Percentiles rank a stretch among this genome's conserved stretches.
Conservation (phyloP, 2,329 filamentous ascomycete genomes). For the Cladorrhinum sp. region DNA sequence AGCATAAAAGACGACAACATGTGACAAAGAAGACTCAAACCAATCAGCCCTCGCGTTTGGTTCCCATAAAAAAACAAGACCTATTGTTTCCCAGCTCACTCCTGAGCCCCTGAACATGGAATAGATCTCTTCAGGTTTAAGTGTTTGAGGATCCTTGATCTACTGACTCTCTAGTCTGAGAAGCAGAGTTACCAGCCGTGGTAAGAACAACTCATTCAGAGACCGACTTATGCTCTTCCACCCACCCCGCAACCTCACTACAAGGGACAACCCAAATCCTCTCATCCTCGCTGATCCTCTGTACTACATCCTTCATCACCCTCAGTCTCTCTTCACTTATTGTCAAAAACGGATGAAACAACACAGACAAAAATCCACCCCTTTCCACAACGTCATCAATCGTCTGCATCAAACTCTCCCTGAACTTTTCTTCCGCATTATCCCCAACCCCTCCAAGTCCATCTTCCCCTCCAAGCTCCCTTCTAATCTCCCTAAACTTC, state of each 20-base stretch:
- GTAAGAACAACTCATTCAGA: conserved; percentile 10
- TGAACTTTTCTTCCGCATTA: conserved; percentile 22
- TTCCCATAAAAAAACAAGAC: too few species aligned
- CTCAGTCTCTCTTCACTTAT: conserved; percentile 28
- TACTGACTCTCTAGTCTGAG: too few species aligned
- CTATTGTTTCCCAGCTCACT: too few species aligned
- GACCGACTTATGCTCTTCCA: conserved; percentile 17
- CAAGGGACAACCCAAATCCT: conserved; percentile 32
- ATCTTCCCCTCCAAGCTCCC: conserved; percentile 19
- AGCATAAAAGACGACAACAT: too few species aligned
- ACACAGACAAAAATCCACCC: conserved; percentile 28
- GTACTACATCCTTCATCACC: conserved; percentile 28
- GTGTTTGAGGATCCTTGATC: too few species aligned
- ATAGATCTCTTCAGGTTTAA: too few species aligned
- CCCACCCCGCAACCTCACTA: conserved; percentile 28
- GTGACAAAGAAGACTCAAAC: too few species aligned
- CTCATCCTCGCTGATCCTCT: conserved; percentile 19
- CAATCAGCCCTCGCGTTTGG: too few species aligned
- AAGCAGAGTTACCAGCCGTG: too few species aligned
- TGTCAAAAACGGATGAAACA: conserved; percentile 33
- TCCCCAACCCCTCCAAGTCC: conserved; percentile 12
- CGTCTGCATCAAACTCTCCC: conserved; percentile 22
- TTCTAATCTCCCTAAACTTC: conserved; percentile 28
- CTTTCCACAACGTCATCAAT: conserved; percentile 24
- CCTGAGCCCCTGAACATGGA: too few species aligned